These are phyloP conservation scores for Huiozyma naganishii DNA, from an alignment of 805 yeast genomes.

Conservation along the genomic window DNA sequence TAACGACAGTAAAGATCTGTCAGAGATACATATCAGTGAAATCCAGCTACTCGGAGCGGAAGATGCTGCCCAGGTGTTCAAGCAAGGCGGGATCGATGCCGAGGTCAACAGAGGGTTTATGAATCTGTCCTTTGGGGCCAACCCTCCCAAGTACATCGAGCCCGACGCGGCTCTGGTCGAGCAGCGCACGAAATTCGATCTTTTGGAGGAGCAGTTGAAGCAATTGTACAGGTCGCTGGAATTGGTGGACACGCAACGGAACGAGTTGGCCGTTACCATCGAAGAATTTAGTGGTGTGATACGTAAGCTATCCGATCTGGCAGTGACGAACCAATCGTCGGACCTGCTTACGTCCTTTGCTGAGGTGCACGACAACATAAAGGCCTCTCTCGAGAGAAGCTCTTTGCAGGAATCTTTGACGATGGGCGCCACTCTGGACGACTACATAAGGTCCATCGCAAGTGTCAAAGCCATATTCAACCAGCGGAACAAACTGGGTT, in stretches of 20 bases:
- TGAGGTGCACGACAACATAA: slow-evolving; percentile 56
- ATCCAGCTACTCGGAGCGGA: slow-evolving; percentile 23
- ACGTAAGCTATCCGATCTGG: slow-evolving; percentile 58
- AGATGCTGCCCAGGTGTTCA: slow-evolving; percentile 22
- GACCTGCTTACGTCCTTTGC: slow-evolving; percentile 62
- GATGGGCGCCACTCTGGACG: slow-evolving; percentile 78
- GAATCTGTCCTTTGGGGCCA: slow-evolving; percentile 58
- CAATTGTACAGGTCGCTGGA: slow-evolving; percentile 64
- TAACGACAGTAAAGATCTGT: slow-evolving; percentile 30
- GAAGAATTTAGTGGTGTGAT: slow-evolving; percentile 53
- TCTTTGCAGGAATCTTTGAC: slow-evolving; percentile 80
- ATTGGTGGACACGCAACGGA: slow-evolving; percentile 59
- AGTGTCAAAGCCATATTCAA: slow-evolving; percentile 65
- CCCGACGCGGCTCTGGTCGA: slow-evolving; percentile 69
- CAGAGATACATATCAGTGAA: slow-evolving; percentile 27
- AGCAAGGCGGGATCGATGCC: slow-evolving; percentile 27
- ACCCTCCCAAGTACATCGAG: slow-evolving; percentile 54
- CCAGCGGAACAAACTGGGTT: slow-evolving; percentile 53
- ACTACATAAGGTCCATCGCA: slow-evolving; percentile 66
- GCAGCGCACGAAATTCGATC: slow-evolving; percentile 57
- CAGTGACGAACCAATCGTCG: slow-evolving; percentile 55
- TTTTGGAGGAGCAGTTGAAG: slow-evolving; percentile 61
- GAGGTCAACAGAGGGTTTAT: slow-evolving; percentile 61
- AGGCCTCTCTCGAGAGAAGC: slow-evolving; percentile 65
- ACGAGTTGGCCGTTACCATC: slow-evolving; percentile 56